Evolutionary conservation across 306 rosid species (phyloP), one percentile per base, ranked within the genome.

Genomic region (Bauhinia variegata): DNA sequence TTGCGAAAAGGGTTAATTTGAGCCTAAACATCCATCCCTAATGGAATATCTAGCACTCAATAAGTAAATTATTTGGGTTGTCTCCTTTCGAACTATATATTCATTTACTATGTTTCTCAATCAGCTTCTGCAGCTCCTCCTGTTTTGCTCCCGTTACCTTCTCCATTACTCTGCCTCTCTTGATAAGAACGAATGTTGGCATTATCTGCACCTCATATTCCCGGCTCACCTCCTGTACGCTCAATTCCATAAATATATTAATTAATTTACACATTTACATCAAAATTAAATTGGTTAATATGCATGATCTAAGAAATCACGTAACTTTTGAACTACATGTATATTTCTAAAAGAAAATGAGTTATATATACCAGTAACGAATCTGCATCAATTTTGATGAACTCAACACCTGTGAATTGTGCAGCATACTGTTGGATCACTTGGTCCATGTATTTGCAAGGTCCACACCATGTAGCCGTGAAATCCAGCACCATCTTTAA

Each of bases 401-500:
- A 87, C 67, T 80, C 86, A 12, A 87, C 89, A 41, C 89, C 89
- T 3, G 65, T 68, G 78, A 74, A 89, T 73, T 78, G 80, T 34
- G 76, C 81, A 28, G 88, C 78, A 69, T 75, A 83, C 32, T 82
- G 85, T 54, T 79, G 66, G 47, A 92, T 68, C 19, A 52, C 51
- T 14, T 95, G 84, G 51, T 89, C 88, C 85, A 92, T 89, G 12
- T 67, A 57, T 68, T 82, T 81, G 72, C 98, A 92, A 31, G 96
- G 95, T 68, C 79, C 82, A 67, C 98, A 92, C 96, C 96, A 92
- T 34, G 84, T 63, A 37, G 98, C 89, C 31, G 86, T 79, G 85
- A 92, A 92, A 79, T 89, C 86, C 33, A 92, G 64, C 79, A 92
- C 91, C 85, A 87, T 34, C 98, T 91, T 48, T 52, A 57, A n/a